Evolutionary conservation across 2,329 filamentous ascomycete genomes (phyloP), one percentile per base, ranked within the genome.

Genomic region (Fusarium coicis): DNA sequence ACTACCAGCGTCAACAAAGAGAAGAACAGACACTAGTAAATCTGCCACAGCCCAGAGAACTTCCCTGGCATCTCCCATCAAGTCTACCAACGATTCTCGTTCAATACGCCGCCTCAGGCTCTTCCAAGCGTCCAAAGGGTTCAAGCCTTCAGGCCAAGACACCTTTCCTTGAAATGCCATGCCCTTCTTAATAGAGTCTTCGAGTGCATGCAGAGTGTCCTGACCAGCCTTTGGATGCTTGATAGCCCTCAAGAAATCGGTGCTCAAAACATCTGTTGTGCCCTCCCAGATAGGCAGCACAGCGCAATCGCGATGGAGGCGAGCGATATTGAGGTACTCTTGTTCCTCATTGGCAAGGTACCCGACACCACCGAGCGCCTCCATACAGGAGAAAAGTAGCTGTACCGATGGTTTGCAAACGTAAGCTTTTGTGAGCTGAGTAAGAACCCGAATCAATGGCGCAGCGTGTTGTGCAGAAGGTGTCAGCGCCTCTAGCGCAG

Each of bases 281-380:
- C 92, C 91, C 79, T 93, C 91, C 90, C 91, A 93, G 54, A 94
- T 93, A 19, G 88, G 86, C 56, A 89, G 82, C 6, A 93, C 92
- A 12, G 82, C 84, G 4, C 87, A 88, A 74, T 94, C 92, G 12
- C 93, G 87, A 74, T 90, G 90, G 2, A 93, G 83, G 11, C 91
- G 86, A 1, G 91, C 87, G 7, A 94, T 82, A 75, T 94, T 94
- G 64, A 93, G 83, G 42, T 89, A 86, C 55, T 90, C 89, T 65
- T 90, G 88, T 66, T 89, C 87, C 42, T 87, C 84, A 74, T 92
- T 92, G 75, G 90, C 85, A 30, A 91, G 85, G 73, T 92, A 93
- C 1, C 91, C 91, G 2, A 93, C 87, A 2, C 91, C 91, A 12
- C 91, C 91, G 1, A 93, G 84, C 4, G 86, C 84, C 76, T 92